These are phyloP conservation scores for Pisolithus thermaeus DNA, from an alignment of 1,284 basidiomycete genomes.

Conservation along the genomic window DNA sequence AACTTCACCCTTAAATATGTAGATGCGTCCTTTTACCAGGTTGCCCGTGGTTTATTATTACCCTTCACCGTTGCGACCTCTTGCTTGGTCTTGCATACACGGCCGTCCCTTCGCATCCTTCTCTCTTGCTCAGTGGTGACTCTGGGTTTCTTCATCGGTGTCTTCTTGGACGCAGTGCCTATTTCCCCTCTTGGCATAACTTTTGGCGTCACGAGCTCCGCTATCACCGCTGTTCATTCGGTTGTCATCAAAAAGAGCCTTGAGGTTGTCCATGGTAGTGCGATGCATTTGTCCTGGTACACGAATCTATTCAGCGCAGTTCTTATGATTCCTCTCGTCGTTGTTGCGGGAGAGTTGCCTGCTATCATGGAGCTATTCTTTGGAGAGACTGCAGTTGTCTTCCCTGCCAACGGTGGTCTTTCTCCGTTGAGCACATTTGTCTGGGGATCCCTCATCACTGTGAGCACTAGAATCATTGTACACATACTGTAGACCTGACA, in stretches of 20 bases:
- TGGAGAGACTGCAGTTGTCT: slow-evolving; percentile 32
- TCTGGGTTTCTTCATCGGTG: slow-evolving; percentile 78
- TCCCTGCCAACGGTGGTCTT: slow-evolving; percentile 31
- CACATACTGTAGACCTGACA: slow-evolving; percentile 3
- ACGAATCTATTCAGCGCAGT: slow-evolving; percentile 71
- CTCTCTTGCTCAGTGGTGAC: slow-evolving; percentile 72
- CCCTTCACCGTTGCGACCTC: slow-evolving; percentile 84
- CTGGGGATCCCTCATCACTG: slow-evolving; percentile 73
- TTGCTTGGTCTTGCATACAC: slow-evolving; percentile 60
- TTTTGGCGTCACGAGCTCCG: slow-evolving; percentile 73
- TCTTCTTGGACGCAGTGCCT: slow-evolving; percentile 67
- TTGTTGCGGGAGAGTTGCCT: slow-evolving; percentile 67
- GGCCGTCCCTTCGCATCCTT: slow-evolving; percentile 69
- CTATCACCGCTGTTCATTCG: slow-evolving; percentile 76
- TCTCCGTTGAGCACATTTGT: slow-evolving; percentile 61
- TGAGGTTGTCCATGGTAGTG: slow-evolving; percentile 69
- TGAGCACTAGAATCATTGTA: slow-evolving; percentile 28
- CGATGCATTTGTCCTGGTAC: slow-evolving; percentile 80
- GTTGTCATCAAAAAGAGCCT: slow-evolving; percentile 83
- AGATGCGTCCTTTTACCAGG: slow-evolving; percentile 88
- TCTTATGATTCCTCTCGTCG: slow-evolving; percentile 57
- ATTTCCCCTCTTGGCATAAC: slow-evolving; percentile 59
- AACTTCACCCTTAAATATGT: slow-evolving; percentile 90
- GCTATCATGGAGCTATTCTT: slow-evolving; percentile 56
- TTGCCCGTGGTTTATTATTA: slow-evolving; percentile 78